Base-by-base conservation (phyloP, 257 asterid species). In the Plantago major region DNA sequence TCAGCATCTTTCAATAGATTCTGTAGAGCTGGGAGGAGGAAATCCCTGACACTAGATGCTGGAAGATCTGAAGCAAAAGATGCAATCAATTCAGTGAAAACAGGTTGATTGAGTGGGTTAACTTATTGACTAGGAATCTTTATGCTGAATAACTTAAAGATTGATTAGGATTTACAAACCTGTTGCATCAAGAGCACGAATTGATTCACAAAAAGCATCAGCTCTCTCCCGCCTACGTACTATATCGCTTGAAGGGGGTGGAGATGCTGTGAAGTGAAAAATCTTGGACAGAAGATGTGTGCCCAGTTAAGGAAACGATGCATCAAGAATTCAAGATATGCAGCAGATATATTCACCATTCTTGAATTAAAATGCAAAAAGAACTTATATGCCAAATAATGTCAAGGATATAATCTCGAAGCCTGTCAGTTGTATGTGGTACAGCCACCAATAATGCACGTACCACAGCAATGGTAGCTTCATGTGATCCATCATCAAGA, bases 401-500 rank as follows among this genome's bases (percentile, higher is more conserved):
- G 45, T 66, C 3, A 74, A 89, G 97, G 99, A 93, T 93, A 93
- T 93, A 93, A 76, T 89, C 96, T 79, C 97, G 84, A 65, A 93
- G 96, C 66, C 78, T 76, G 61, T 78, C 88, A 15, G 94, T 83
- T 18, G 95, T 89, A 71, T 85, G 96, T 14, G 99, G 97, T 56
- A 93, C 84, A 68, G 97, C 93, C 70, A 85, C 82, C 76, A 75
- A 86, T 74, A 93, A 71, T 69, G 99, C 91, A 65, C 97, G 96
- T 70, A 89, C 73, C 73, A 93, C 97, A 60, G 96, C 89, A 76
- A 89, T 66, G 62, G 85, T 87, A 66, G 97, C 99, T 89, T 89
- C 99, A 74, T 81, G 94, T 17, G 99, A 89, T 72, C 97, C 99
- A 75, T 93, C 99, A 67, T 93, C 99, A 64, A 93, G 95, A 81